A percentile compares a stretch with the other conserved stretches of the same genome.
Conservation (phyloP, 208 protist species). For the Trypanosoma caninum region DNA sequence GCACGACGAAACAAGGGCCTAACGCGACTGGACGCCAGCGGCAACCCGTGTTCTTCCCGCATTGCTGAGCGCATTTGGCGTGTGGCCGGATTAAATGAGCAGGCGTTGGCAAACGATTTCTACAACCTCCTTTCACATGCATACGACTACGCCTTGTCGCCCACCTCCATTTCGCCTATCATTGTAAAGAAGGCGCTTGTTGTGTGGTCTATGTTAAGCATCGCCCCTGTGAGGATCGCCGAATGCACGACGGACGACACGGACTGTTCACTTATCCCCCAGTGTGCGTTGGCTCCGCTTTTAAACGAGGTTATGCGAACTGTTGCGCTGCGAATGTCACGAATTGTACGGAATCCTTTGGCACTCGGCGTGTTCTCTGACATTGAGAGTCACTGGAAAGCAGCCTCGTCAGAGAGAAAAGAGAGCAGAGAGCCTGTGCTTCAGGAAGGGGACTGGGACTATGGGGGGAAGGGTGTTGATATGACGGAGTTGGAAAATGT, state of each 20-base stretch:
- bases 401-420: neutral
- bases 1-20: constrained; percentile 59
- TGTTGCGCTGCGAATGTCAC: constrained; percentile 53
- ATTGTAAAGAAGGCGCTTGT: constrained; percentile 54
- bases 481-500: neutral
- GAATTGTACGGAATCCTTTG: constrained; percentile 53
- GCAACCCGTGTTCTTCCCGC: constrained; percentile 49
- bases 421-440: neutral
- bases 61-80: constrained; percentile 43
- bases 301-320: constrained; percentile 80
- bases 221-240: constrained; percentile 30
- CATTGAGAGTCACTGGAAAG: constrained; percentile 22
- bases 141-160: constrained; percentile 54
- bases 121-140: constrained; percentile 55
- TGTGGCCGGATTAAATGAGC: constrained; percentile 29
- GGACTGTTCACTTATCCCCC: constrained; percentile 45
- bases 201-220: constrained; percentile 78
- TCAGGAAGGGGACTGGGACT: constrained; percentile 6
- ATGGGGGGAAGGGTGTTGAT: neutral
- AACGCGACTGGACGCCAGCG: constrained; percentile 33
- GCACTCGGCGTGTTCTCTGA: constrained; percentile 75
- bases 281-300: constrained; percentile 60
- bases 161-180: constrained; percentile 38
- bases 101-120: constrained; percentile 43
- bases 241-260: neutral